Conservation (phyloP, 768 basidiomycete species). For the Termitomyces sp. region DNA sequence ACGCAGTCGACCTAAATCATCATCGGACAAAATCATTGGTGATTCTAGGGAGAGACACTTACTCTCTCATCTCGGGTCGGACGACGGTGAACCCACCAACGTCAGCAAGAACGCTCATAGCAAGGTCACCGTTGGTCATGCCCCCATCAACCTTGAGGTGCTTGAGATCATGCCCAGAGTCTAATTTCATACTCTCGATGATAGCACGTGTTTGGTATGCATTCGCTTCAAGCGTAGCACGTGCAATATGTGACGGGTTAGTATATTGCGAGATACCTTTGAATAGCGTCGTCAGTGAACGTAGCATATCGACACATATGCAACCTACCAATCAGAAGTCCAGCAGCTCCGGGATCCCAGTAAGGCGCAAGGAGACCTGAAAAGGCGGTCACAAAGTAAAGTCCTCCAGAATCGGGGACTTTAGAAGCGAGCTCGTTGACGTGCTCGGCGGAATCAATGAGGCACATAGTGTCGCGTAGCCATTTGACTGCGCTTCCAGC, state of each 20-base stretch:
- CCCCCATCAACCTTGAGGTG: constrained; percentile 97
- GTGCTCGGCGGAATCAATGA: constrained; percentile 77
- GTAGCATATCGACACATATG: not conserved
- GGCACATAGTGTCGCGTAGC: constrained; percentile 84
- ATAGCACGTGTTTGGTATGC: constrained; percentile 96
- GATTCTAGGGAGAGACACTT: constrained; percentile 22
- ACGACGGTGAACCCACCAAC: constrained; percentile 89
- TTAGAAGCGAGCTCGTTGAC: constrained; percentile 81
- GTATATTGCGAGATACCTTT: constrained; percentile 80
- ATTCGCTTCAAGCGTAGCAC: constrained; percentile 93
- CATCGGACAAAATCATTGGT: not conserved
- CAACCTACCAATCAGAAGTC: constrained; percentile 66
- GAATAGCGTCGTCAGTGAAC: not conserved
- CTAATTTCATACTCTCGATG: constrained; percentile 90
- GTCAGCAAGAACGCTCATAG: constrained; percentile 83
- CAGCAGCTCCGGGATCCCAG: constrained; percentile 93
- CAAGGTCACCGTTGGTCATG: constrained; percentile 91
- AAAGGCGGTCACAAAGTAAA: constrained; percentile 97
- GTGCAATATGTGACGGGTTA: constrained; percentile 86
- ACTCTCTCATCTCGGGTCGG: constrained; percentile 97
- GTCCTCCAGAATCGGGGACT: constrained; percentile 75
- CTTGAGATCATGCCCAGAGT: constrained; percentile 74
- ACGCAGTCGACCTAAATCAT: constrained; percentile 75
- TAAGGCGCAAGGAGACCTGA: constrained; percentile 94
- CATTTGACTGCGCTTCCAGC: constrained; percentile 96